These are phyloP conservation scores for Quambalaria eucalypti DNA, from an alignment of 1,284 basidiomycete species.

Conservation along the genomic window DNA sequence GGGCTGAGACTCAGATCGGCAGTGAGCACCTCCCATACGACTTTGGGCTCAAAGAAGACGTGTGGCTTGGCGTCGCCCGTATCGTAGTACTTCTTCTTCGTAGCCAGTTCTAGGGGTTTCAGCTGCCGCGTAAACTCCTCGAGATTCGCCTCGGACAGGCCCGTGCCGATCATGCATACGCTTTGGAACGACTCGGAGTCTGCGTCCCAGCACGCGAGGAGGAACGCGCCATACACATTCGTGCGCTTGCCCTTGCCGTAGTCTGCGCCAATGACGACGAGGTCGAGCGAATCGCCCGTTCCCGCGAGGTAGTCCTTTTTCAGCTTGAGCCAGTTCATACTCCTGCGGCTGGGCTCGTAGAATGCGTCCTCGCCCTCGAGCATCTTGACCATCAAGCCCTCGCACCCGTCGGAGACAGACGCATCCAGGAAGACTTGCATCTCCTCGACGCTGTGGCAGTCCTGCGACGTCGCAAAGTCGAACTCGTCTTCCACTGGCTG, in stretches of 20 bases:
- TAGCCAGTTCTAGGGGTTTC: conserved; percentile 66
- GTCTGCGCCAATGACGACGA: conserved; percentile 92
- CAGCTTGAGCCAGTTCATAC: conserved; percentile 93
- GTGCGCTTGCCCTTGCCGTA: conserved; percentile 97
- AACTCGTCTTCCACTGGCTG: conserved; percentile 78
- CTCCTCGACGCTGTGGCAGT: conserved; percentile 80
- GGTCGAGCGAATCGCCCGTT: conserved; percentile 90
- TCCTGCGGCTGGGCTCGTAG: conserved; percentile 88
- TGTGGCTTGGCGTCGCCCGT: conserved; percentile 52
- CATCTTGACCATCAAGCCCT: conserved; percentile 98
- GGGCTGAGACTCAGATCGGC: conserved; percentile 94
- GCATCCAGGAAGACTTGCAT: conserved; percentile 91
- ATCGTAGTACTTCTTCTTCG: conserved; percentile 53
- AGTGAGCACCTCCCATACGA: conserved; percentile 96
- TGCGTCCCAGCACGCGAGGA: conserved; percentile 41
- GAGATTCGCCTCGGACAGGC: conserved; percentile 65
- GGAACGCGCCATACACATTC: conserved; percentile 44
- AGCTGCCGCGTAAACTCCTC: conserved; percentile 47
- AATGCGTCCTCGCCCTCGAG: conserved; percentile 77
- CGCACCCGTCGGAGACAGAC: conserved; percentile 93
- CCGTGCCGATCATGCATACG: conserved; percentile 91
- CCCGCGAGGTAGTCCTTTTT: conserved; percentile 60
- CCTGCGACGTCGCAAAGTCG: conserved; percentile 79
- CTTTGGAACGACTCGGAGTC: conserved; percentile 41
- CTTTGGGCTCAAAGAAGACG: conserved; percentile 40